Conservation (phyloP, 768 basidiomycete species). For the Dacryopinax spathularia region DNA sequence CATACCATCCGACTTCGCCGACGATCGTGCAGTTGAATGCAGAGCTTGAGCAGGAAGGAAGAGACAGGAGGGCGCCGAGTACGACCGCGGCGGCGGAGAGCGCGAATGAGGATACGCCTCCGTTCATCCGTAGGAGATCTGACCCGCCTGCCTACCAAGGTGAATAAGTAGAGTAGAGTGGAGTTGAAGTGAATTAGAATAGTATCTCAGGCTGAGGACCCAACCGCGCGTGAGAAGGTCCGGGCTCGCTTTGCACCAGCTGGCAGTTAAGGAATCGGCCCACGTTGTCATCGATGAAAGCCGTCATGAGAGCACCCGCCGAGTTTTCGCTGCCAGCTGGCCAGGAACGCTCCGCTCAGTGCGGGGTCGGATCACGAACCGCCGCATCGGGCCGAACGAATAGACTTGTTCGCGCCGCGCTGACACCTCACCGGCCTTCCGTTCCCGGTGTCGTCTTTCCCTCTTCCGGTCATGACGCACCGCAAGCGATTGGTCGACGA, state of each 20-base stretch:
- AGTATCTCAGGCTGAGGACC: too few species aligned
- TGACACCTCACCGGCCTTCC: too few species aligned
- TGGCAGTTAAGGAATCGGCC: background rate
- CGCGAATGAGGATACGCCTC: background rate
- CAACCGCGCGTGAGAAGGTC: background rate
- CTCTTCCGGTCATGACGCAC: too few species aligned
- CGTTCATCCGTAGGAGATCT: background rate
- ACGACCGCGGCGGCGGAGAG: background rate
- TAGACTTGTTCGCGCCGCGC: too few species aligned
- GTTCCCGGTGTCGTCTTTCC: too few species aligned
- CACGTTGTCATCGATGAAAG: background rate
- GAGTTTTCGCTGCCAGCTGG: background rate
- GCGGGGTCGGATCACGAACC: background rate
- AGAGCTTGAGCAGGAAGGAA: too few species aligned
- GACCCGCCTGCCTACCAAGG: background rate
- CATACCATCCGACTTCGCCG: too few species aligned
- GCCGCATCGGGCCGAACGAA: background rate
- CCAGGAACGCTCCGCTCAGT: background rate
- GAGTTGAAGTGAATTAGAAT: too few species aligned
- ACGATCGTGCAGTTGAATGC: too few species aligned
- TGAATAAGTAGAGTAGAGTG: too few species aligned
- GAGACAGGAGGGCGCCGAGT: background rate
- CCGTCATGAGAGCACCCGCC: background rate
- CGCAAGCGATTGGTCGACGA: too few species aligned
- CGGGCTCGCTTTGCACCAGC: background rate